These are phyloP conservation scores for Aurantiochytrium sp. DNA, from an alignment of 108 stramenopile genomes.

Conservation along the genomic window DNA sequence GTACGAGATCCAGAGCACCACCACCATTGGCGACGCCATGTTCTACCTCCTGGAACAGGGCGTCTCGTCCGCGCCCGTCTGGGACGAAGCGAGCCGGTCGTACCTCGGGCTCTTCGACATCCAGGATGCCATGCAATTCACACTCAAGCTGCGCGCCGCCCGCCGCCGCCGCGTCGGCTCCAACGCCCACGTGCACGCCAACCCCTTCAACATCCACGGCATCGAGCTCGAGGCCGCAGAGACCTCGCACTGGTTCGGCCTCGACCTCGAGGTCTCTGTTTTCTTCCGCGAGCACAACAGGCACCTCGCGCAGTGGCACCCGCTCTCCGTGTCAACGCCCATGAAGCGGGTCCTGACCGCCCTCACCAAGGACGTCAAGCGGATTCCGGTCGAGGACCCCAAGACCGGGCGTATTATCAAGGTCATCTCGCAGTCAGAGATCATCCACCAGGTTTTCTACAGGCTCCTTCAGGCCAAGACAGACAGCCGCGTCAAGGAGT, in stretches of 20 bases:
- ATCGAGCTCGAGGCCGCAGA: not conserved
- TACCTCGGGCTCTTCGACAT: conserved; percentile 10
- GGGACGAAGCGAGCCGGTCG: not conserved
- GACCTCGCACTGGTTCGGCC: not conserved
- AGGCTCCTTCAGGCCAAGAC: not conserved
- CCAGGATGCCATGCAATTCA: conserved; percentile 19
- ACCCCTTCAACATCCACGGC: not conserved
- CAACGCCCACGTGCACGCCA: not conserved
- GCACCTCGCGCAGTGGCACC: not conserved
- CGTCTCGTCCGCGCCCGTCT: not conserved
- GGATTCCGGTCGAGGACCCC: not conserved
- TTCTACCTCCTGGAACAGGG: not conserved
- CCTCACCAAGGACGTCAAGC: not conserved
- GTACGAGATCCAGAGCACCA: not conserved
- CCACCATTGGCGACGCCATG: conserved; percentile 14
- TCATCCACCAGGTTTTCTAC: not conserved
- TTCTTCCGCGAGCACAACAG: conserved; percentile 13
- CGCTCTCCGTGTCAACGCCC: not conserved
- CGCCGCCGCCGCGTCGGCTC: not conserved
- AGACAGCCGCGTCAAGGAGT: not conserved
- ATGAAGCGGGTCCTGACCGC: not conserved
- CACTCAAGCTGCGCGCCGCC: not conserved
- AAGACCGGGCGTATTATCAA: conserved; percentile 4
- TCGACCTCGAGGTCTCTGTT: not conserved
- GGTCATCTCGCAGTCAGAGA: not conserved